Conservation (phyloP, 2,329 filamentous ascomycete genomes). For the Volutella citrinella region DNA sequence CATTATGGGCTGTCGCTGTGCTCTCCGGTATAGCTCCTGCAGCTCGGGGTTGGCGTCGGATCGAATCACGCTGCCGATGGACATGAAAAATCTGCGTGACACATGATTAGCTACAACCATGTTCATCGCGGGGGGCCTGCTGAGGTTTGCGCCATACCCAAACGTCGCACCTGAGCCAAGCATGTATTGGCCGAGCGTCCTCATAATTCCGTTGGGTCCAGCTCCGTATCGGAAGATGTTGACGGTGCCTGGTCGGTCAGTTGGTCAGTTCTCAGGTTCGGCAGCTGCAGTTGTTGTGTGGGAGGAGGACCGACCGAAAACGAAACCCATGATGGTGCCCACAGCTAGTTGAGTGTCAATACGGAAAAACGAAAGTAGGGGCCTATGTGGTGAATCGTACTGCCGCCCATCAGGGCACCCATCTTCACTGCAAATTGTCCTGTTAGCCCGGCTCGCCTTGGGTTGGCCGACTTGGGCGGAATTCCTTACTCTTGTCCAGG, state of each 20-base stretch:
- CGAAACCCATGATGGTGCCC: conserved; percentile 94
- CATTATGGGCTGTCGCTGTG: conserved; percentile 72
- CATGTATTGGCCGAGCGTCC: conserved; percentile 97
- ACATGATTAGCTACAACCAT: conserved; percentile 16
- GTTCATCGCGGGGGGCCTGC: not conserved
- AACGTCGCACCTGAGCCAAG: conserved; percentile 91
- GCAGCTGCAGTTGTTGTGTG: too few relatives aligned
- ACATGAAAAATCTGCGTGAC: conserved; percentile 83
- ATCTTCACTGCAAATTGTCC: conserved; percentile 60
- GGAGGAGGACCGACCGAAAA: conserved; percentile 67
- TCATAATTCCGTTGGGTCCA: conserved; percentile 88
- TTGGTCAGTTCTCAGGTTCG: not conserved
- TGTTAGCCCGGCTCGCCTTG: conserved; percentile 15
- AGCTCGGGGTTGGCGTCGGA: conserved; percentile 80
- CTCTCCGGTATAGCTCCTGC: conserved; percentile 71
- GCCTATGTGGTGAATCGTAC: conserved; percentile 57
- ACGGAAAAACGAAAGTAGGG: not conserved
- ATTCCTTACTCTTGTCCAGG: conserved; percentile 50
- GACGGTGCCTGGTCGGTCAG: conserved; percentile 65
- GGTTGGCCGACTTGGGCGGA: conserved; percentile 6
- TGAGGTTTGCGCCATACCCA: conserved; percentile 56
- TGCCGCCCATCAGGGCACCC: conserved; percentile 97
- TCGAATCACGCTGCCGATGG: conserved; percentile 93
- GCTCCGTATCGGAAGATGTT: conserved; percentile 96
- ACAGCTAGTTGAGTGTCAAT: conserved; percentile 64